These are phyloP conservation scores for Yamadazyma buinensis DNA, from an alignment of 1,139 yeast genomes.

Conservation along the genomic window DNA sequence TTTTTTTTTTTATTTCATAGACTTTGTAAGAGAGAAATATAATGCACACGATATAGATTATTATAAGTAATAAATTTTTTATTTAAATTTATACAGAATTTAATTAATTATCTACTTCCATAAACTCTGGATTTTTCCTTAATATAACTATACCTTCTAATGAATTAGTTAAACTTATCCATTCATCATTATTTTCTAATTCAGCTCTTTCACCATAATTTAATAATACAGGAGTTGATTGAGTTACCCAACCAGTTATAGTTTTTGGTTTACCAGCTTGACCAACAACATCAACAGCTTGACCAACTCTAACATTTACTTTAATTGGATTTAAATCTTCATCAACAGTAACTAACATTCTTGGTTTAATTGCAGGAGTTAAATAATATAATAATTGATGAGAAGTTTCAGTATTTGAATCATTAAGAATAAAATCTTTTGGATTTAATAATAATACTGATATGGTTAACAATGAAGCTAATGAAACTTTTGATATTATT, in stretches of 20 bases:
- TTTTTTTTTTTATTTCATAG: too few relatives aligned
- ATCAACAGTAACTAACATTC: conserved; percentile 90
- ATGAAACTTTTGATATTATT: conserved; percentile 80
- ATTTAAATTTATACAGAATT: too few relatives aligned
- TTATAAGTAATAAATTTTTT: too few relatives aligned
- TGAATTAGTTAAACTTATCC: conserved; percentile 73
- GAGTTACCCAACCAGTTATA: conserved; percentile 99
- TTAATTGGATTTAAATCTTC: conserved; percentile 83
- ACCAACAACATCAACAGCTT: conserved; percentile 97
- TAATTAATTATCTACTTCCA: conserved; percentile 62
- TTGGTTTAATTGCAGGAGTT: conserved; percentile 87
- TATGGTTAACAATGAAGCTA: conserved; percentile 86
- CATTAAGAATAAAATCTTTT: conserved; percentile 55
- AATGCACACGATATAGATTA: too few relatives aligned
- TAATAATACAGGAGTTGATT: conserved; percentile 91
- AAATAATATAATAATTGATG: conserved; percentile 78
- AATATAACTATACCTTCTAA: conserved; percentile 92
- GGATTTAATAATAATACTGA: conserved; percentile 86
- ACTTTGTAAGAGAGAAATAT: too few relatives aligned
- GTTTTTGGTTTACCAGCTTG: conserved; percentile 99
- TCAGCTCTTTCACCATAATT: conserved; percentile 97
- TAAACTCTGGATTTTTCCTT: conserved; percentile 83
- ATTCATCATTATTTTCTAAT: conserved; percentile 85
- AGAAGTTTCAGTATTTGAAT: conserved; percentile 55
- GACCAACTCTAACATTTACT: conserved; percentile 97